Percentiles rank a stretch among this genome's conserved stretches.
Conservation (phyloP, 768 basidiomycete species). For the Phylloporus sp. region DNA sequence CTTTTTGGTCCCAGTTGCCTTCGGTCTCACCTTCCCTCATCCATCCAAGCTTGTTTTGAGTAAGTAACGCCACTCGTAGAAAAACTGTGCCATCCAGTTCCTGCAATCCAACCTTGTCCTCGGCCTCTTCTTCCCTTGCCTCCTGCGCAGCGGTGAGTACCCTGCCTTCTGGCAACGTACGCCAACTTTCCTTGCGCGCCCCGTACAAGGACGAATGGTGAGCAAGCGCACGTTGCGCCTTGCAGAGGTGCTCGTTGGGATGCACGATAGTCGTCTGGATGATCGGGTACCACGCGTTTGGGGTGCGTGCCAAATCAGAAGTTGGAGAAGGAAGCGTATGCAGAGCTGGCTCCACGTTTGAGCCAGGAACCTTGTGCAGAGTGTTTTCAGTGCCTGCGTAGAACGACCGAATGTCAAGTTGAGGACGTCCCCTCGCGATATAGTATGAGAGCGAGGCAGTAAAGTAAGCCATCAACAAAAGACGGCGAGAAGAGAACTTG, state of each 20-base stretch:
- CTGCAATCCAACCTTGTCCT: constrained; percentile 22
- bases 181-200: constrained; percentile 27
- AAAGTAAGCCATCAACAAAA: constrained; percentile 28
- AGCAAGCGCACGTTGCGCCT: constrained; percentile 45
- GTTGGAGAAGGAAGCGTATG: constrained; percentile 29
- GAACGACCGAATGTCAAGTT: constrained; percentile 29
- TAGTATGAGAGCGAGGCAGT: constrained; percentile 27
- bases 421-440: constrained; percentile 33
- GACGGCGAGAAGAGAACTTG: constrained; percentile 22
- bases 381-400: constrained; percentile 24
- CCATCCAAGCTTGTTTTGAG: constrained; percentile 40
- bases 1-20: constrained; percentile 22
- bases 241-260: constrained; percentile 53
- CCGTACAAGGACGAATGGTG: constrained; percentile 46
- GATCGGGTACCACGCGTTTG: constrained; percentile 58
- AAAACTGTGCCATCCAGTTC: constrained; percentile 63
- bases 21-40: constrained; percentile 36
- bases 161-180: constrained; percentile 8
- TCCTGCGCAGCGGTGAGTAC: constrained; percentile 11
- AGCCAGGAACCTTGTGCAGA: constrained; percentile 34
- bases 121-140: constrained; percentile 21
- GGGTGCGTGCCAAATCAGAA: constrained; percentile 34
- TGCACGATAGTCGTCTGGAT: constrained; percentile 50
- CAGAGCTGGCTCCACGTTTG: constrained; percentile 19
- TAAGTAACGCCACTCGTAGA: constrained; percentile 50